A percentile compares a stretch with the other conserved stretches of the same genome.
Evolutionary conservation across 1,284 basidiomycete species (phyloP).

Genomic region (Mrakiaceae sp.): DNA sequence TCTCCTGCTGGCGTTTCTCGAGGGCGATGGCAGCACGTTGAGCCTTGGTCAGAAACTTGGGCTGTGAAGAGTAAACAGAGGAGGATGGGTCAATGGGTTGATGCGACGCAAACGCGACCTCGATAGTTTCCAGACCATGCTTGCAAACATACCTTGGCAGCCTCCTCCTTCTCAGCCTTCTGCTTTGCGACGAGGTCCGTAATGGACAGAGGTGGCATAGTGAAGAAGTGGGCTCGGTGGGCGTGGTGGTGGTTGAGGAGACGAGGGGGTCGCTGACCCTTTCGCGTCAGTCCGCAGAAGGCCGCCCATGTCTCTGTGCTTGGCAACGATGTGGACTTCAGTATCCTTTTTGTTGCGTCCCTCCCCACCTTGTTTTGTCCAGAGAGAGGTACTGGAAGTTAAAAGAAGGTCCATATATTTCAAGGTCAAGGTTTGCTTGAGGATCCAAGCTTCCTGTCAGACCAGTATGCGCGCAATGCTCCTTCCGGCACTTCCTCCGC

Average conservation of each 20-base stretch:
- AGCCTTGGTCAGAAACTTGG: conserved; percentile 78
- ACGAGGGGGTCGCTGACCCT: neutral
- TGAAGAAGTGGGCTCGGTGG: neutral
- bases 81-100: neutral
- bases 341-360: too few relatives aligned
- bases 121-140: neutral
- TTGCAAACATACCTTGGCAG: conserved; percentile 54
- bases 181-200: conserved; percentile 53
- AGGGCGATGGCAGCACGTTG: conserved; percentile 79
- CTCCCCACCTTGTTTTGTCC: too few relatives aligned
- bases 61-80: conserved; percentile 40
- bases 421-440: too few relatives aligned
- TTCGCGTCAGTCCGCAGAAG: too few relatives aligned
- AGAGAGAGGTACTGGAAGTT: too few relatives aligned
- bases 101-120: neutral
- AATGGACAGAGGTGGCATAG: conserved; percentile 16
- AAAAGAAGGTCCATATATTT: too few relatives aligned
- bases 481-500: too few relatives aligned
- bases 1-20: conserved; percentile 67
- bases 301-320: too few relatives aligned
- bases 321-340: too few relatives aligned
- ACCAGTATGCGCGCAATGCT: too few relatives aligned
- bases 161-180: conserved; percentile 72
- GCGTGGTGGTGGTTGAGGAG: neutral
- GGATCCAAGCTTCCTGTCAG: too few relatives aligned